These are phyloP conservation scores for Daldinia sp. DNA, from an alignment of 2,329 filamentous ascomycete species.

Conservation along the genomic window DNA sequence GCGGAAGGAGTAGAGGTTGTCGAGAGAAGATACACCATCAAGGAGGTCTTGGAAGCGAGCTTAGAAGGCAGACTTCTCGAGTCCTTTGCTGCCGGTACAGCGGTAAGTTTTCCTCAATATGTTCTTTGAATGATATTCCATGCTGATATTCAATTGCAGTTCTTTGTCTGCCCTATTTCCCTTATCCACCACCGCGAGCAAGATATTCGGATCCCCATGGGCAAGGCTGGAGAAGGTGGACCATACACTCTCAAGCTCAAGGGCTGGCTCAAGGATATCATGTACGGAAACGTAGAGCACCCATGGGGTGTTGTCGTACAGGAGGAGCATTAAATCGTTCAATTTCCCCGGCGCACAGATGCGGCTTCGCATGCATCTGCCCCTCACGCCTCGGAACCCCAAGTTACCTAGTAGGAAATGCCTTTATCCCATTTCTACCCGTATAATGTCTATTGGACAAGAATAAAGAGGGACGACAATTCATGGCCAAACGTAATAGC, in stretches of 20 bases:
- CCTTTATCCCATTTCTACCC: not conserved
- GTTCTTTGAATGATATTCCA: not conserved
- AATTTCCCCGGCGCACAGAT: not conserved
- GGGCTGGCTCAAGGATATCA: conserved; percentile 73
- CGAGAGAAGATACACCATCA: conserved; percentile 84
- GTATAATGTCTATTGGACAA: conserved; percentile 10
- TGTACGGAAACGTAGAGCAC: conserved; percentile 75
- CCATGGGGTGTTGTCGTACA: conserved; percentile 74
- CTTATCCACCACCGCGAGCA: conserved; percentile 72
- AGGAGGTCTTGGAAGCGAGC: conserved; percentile 75
- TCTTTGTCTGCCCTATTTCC: conserved; percentile 74
- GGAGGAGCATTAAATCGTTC: conserved; percentile 56
- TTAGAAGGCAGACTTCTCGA: conserved; percentile 81
- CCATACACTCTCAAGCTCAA: conserved; percentile 70
- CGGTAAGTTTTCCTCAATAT: conserved; percentile 61
- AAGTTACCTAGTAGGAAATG: not conserved
- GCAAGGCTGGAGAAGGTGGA: conserved; percentile 59
- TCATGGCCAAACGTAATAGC: not conserved
- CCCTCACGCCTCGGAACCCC: not conserved
- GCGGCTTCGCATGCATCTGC: not conserved
- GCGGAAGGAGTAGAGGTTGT: conserved; percentile 71
- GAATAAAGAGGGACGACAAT: conserved; percentile 1
- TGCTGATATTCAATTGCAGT: conserved; percentile 54
- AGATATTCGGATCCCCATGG: conserved; percentile 70
- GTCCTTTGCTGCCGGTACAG: conserved; percentile 87